These are phyloP conservation scores for Melanomma pulvis-pyrius DNA, from an alignment of 495 filamentous ascomycete genomes.

Conservation along the genomic window DNA sequence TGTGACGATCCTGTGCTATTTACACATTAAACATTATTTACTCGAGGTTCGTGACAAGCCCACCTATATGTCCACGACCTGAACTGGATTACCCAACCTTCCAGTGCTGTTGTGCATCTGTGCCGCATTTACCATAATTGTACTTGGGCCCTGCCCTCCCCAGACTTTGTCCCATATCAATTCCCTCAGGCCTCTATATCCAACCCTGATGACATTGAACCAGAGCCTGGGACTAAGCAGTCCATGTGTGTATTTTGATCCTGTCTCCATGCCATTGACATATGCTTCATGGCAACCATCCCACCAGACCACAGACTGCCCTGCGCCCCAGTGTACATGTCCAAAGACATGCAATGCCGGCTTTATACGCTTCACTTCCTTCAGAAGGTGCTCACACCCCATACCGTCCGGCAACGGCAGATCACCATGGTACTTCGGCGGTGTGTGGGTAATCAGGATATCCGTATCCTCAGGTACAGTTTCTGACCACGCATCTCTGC, in stretches of 20 bases:
- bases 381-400: slow-evolving; percentile 75
- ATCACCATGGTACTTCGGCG: slow-evolving; percentile 76
- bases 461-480: slow-evolving; percentile 76
- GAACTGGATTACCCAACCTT: slow-evolving; percentile 63
- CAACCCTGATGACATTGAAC: slow-evolving; percentile 62
- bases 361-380: slow-evolving; percentile 76
- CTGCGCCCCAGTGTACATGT: slow-evolving; percentile 74
- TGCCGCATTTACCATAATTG: slow-evolving; percentile 75
- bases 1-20: neutral
- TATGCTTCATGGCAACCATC: slow-evolving; percentile 74
- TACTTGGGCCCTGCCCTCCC: slow-evolving; percentile 62
- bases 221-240: slow-evolving; percentile 58
- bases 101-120: slow-evolving; percentile 71
- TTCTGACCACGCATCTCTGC: slow-evolving; percentile 63
- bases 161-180: slow-evolving; percentile 73
- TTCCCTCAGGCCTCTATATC: slow-evolving; percentile 63
- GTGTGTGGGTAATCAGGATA: slow-evolving; percentile 83
- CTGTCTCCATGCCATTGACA: slow-evolving; percentile 63
- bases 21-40: slow-evolving; percentile 6
- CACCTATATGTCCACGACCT: slow-evolving; percentile 57
- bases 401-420: slow-evolving; percentile 54
- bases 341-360: slow-evolving; percentile 87
- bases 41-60: neutral
- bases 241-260: slow-evolving; percentile 53
- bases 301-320: slow-evolving; percentile 70